Conservation (phyloP, 371 early-diverging fungal species). For the Mortierella sp. region DNA sequence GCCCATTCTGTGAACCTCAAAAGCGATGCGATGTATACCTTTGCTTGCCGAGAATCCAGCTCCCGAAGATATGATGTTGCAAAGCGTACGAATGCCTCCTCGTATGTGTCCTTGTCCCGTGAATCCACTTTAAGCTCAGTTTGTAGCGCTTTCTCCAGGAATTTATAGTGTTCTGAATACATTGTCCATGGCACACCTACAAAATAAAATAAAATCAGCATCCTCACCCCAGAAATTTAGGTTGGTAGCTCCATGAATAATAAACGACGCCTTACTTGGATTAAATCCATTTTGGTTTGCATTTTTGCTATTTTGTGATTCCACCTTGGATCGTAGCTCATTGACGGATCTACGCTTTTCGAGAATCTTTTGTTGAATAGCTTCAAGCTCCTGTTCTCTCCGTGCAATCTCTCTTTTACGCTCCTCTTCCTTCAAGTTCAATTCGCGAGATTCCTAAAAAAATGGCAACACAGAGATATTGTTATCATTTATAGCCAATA, state of each 20-base stretch:
- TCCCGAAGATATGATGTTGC: constrained; percentile 27
- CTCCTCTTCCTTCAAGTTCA: constrained; percentile 25
- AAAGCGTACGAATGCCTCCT: constrained; percentile 28
- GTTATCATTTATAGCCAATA: not conserved
- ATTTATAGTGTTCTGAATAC: constrained; percentile 29
- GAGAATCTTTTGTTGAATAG: constrained; percentile 31
- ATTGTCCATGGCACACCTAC: constrained; percentile 32
- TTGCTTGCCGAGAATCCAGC: constrained; percentile 23
- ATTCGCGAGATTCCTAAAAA: constrained; percentile 36
- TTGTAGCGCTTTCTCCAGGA: constrained; percentile 19
- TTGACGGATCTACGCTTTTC: constrained; percentile 23
- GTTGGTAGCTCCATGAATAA: too few relatives aligned
- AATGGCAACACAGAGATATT: not conserved
- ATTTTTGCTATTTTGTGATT: not conserved
- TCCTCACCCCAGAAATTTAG: too few relatives aligned
- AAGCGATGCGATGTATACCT: constrained; percentile 25
- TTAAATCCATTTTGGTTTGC: constrained; percentile 15
- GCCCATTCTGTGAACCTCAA: too few relatives aligned
- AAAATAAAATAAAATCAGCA: too few relatives aligned
- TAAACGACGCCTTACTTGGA: constrained; percentile 27
- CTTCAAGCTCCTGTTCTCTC: constrained; percentile 20
- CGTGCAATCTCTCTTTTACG: constrained; percentile 23
- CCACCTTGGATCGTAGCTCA: constrained; percentile 13
- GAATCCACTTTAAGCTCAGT: constrained; percentile 14
- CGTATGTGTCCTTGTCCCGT: constrained; percentile 26